These are phyloP conservation scores for Chlamydomonas incerta DNA, from an alignment of 139 green algal genomes.

Conservation along the genomic window DNA sequence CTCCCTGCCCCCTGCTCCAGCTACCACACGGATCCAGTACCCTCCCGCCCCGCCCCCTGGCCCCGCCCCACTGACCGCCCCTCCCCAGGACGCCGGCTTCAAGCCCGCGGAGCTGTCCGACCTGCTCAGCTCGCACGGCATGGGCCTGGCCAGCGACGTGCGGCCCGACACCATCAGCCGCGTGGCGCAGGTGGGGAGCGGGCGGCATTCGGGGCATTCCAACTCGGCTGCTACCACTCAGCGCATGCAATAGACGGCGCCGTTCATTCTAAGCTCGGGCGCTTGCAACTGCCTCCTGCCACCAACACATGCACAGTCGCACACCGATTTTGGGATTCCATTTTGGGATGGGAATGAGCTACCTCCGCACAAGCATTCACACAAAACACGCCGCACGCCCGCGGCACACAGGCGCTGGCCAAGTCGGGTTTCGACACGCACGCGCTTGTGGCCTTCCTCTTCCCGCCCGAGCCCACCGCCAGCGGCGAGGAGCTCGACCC, in stretches of 20 bases:
- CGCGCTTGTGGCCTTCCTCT: slow-evolving; percentile 26
- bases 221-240: too few species aligned
- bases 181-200: slow-evolving; percentile 33
- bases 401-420: neutral
- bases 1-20: too few species aligned
- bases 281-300: too few species aligned
- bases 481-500: neutral
- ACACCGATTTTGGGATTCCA: too few species aligned
- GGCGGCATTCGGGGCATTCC: too few species aligned
- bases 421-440: slow-evolving; percentile 1
- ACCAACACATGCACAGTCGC: too few species aligned
- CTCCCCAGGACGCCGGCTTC: neutral
- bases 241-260: too few species aligned
- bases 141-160: slow-evolving; percentile 17
- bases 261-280: too few species aligned
- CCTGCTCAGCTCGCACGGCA: slow-evolving; percentile 2
- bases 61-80: neutral
- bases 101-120: neutral
- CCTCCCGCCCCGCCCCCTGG: neutral
- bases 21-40: neutral
- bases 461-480: slow-evolving; percentile 1
- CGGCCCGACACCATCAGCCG: neutral
- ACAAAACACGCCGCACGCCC: too few species aligned
- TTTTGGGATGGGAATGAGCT: too few species aligned
- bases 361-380: too few species aligned